A percentile compares a stretch with the other conserved stretches of the same genome.
Conservation (phyloP, 2,329 filamentous ascomycete genomes). For the Phialemonium atrogriseum region DNA sequence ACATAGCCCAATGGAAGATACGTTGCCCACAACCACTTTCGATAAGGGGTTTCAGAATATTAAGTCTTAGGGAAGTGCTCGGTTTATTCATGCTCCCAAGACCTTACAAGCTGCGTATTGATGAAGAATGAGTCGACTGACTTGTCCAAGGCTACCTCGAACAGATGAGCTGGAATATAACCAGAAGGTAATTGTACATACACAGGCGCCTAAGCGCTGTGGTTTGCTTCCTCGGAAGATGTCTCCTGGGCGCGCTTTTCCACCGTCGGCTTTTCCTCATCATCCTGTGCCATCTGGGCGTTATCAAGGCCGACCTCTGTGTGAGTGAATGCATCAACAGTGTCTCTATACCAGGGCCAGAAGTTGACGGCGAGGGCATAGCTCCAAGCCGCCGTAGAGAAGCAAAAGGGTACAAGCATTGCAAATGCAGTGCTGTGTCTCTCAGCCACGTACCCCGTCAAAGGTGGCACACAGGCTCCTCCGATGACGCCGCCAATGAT, state of each 20-base stretch:
- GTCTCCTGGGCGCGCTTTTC: slow-evolving; percentile 9
- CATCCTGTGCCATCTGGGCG: neutral
- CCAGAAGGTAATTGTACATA: too few relatives aligned
- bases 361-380: slow-evolving; percentile 60
- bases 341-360: slow-evolving; percentile 51
- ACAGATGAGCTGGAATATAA: too few relatives aligned
- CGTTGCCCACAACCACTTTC: too few relatives aligned
- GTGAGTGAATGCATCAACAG: slow-evolving; percentile 49
- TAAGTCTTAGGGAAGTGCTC: too few relatives aligned
- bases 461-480: slow-evolving; percentile 64
- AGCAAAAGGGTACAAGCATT: slow-evolving; percentile 57
- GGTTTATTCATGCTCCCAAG: too few relatives aligned
- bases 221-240: too few relatives aligned
- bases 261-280: slow-evolving; percentile 5
- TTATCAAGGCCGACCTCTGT: slow-evolving; percentile 32
- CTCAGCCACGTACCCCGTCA: slow-evolving; percentile 63
- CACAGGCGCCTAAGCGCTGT: too few relatives aligned
- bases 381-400: slow-evolving; percentile 47
- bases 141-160: too few relatives aligned
- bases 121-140: too few relatives aligned
- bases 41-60: too few relatives aligned
- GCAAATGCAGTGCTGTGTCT: slow-evolving; percentile 48
- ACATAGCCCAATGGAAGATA: too few relatives aligned
- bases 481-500: slow-evolving; percentile 64
- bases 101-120: too few relatives aligned